Evolutionary conservation across 495 filamentous ascomycete species (phyloP).

Genomic region (Xylaria castorea): DNA sequence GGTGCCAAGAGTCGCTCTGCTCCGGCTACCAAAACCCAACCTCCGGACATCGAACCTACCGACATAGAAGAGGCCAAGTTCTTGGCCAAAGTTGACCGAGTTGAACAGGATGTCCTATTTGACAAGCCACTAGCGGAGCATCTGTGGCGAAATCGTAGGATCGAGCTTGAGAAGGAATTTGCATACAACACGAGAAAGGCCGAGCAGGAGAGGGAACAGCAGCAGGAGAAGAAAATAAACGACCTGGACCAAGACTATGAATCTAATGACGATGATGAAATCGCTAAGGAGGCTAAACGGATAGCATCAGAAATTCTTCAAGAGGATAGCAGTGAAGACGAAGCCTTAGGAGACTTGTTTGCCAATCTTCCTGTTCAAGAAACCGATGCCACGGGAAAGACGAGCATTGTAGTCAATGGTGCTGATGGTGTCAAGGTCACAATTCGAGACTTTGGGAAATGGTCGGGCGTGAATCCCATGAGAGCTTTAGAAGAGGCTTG

Average conservation of each 20-base stretch:
- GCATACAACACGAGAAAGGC: conserved; percentile 44
- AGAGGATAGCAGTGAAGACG: conserved; percentile 58
- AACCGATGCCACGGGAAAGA: conserved; percentile 60
- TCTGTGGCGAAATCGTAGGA: conserved; percentile 71
- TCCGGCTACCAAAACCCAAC: conserved; percentile 8
- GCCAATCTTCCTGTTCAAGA: conserved; percentile 72
- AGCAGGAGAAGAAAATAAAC: conserved; percentile 37
- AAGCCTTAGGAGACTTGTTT: conserved; percentile 65
- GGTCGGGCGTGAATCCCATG: conserved; percentile 71
- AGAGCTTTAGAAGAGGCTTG: conserved; percentile 85
- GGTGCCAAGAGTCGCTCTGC: conserved; percentile 36
- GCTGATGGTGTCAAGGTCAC: conserved; percentile 59
- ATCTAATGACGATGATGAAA: conserved; percentile 53
- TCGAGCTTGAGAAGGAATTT: conserved; percentile 68
- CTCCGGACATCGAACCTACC: conserved; percentile 27
- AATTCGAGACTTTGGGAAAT: conserved; percentile 85
- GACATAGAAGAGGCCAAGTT: conserved; percentile 66
- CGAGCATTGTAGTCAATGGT: conserved; percentile 57
- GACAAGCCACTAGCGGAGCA: conserved; percentile 77
- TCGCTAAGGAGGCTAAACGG: conserved; percentile 56
- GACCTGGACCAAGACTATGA: conserved; percentile 34
- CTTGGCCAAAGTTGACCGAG: conserved; percentile 71
- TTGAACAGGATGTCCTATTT: conserved; percentile 87
- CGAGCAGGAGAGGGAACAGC: conserved; percentile 39
- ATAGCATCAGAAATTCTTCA: conserved; percentile 59